phyloP scores from a whole-genome alignment of 495 filamentous ascomycete genomes.

The Chaetomium fimeti region DNA sequence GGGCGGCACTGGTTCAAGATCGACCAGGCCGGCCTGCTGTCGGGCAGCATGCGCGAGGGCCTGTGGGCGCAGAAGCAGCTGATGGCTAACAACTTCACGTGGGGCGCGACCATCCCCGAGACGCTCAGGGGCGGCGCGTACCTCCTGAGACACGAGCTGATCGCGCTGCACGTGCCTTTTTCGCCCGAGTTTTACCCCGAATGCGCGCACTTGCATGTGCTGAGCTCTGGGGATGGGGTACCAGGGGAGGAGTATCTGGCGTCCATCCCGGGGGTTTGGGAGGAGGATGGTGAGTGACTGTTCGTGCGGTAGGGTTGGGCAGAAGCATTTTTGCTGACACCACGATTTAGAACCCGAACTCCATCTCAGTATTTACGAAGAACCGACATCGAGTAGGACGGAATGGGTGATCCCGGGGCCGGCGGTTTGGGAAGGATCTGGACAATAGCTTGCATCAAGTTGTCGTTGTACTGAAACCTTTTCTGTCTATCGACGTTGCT shows the following conservation, averaged over 20 bases:
- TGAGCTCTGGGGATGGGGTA: not conserved
- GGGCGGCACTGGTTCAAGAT: constrained; percentile 12
- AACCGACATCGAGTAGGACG: constrained; percentile 7
- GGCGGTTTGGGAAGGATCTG: not conserved
- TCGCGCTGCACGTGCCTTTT: constrained; percentile 8
- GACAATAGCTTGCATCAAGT: not conserved
- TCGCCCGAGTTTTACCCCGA: constrained; percentile 7
- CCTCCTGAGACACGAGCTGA: constrained; percentile 1
- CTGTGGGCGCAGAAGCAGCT: constrained; percentile 3
- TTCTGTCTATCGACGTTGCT: no score
- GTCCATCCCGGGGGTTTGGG: constrained; percentile 6
- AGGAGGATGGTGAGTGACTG: not conserved
- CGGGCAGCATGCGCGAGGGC: not conserved
- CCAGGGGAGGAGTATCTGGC: constrained; percentile 6
- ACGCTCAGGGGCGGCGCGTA: not conserved
- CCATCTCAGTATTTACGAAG: constrained; percentile 1
- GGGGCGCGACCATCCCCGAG: constrained; percentile 6
- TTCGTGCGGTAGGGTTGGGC: not conserved
- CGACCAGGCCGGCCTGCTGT: not conserved
- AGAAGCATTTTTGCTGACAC: not conserved
- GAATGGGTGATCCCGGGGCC: constrained; percentile 2
- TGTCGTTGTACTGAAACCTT: no score
- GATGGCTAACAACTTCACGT: not conserved
- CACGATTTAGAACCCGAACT: not conserved
- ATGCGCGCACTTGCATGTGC: constrained; percentile 2